Evolutionary conservation across 1,284 basidiomycete species (phyloP), one percentile per base, ranked within the genome.

Genomic region (Naganishia albida): DNA sequence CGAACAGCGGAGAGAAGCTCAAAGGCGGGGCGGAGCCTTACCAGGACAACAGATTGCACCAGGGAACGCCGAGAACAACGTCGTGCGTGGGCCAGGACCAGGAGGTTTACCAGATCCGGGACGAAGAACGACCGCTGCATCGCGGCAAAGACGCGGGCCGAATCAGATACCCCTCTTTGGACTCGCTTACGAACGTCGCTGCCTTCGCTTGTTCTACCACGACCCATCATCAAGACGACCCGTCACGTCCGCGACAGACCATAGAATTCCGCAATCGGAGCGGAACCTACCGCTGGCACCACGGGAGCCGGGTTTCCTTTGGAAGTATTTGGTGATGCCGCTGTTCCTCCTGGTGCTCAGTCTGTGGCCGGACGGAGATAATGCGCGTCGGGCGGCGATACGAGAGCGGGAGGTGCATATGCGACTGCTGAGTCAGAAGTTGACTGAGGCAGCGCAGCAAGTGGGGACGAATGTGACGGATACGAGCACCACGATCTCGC

Each of bases 131-230:
- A 51, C 20, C 38, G 38, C 48, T 1, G 48, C 46, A 34, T 42
- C 51, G 20, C 49, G 34, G 8, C 50, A 30, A 28, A 18, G 15
- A 43, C 42, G 49, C 28, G 34, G 25, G 50, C 57, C 57, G 26
- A 60, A 60, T 39, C 57, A 46, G 3, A 25, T 60, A 2, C 53
- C 63, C n/a, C 43, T 64, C 38, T 18, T 55, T 20, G 62, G 62
- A 28, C 44, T 67, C 20, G 62, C 48, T 15, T 43, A 64, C n/a
- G 66, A 67, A 50, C 62, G 66, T 13, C 46, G 62, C n/a, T 39
- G 50, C 26, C 62, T 67, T n/a, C 66, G 66, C 12, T 25, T 67
- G 23, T 67, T 67, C 46, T 64, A 67, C 42, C 30, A 62, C 38
- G 44, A 60, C 30, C 28, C 53, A 39, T 28, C 38, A 51, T 38